These are phyloP conservation scores for Euphorbia pulcherrima DNA, from an alignment of 345 rosid genomes.

Conservation along the genomic window DNA sequence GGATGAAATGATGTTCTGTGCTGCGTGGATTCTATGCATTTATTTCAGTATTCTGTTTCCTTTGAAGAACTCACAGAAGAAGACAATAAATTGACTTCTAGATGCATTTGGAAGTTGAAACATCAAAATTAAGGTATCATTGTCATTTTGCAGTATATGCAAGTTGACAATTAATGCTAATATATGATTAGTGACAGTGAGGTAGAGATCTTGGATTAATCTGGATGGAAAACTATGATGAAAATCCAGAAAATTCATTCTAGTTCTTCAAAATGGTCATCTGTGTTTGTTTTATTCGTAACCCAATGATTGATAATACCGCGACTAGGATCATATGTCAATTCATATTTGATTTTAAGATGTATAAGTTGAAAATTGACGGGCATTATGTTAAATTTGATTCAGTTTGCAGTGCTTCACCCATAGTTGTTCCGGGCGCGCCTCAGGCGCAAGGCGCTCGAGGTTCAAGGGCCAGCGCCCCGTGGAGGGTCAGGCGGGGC, in stretches of 20 bases:
- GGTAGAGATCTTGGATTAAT: neutral
- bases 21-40: neutral
- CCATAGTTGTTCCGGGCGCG: too few relatives aligned
- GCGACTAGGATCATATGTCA: neutral
- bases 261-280: neutral
- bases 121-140: neutral
- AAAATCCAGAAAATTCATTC: neutral
- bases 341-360: neutral
- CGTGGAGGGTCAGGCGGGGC: too few relatives aligned
- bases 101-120: neutral
- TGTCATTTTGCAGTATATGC: neutral
- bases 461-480: too few relatives aligned
- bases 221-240: constrained; percentile 1
- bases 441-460: too few relatives aligned
- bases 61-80: neutral
- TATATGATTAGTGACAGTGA: neutral
- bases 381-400: neutral
- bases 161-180: neutral
- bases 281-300: neutral
- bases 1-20: neutral
- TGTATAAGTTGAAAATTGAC: neutral
- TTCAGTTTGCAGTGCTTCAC: neutral
- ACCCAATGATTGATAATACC: neutral
- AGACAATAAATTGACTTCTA: neutral
- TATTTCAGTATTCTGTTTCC: neutral